Evolutionary conservation across 1,139 yeast species (phyloP).

Genomic region (Geotrichum cucujoidarum): DNA sequence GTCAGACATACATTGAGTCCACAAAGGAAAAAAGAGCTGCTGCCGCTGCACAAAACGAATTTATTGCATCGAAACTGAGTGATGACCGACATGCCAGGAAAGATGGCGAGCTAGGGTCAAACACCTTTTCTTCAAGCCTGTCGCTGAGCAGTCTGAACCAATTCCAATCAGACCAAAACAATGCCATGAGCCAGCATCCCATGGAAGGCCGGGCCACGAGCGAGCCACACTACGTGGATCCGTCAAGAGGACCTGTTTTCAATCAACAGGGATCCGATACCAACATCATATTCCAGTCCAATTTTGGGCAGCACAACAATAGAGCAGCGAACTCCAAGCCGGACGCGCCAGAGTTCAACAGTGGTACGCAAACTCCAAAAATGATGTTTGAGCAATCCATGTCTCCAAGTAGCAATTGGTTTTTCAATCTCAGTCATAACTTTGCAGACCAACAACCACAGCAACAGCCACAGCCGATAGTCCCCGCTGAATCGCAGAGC

Average conservation of each 20-base stretch:
- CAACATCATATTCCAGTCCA: neutral
- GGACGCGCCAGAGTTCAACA: neutral
- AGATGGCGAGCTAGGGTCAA: too few species aligned
- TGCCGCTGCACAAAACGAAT: conserved; percentile 4
- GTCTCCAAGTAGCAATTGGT: conserved; percentile 9
- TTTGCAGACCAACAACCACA: conserved; percentile 7
- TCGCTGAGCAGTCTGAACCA: conserved; percentile 8
- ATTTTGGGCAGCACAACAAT: neutral
- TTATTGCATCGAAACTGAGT: conserved; percentile 16
- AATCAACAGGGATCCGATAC: neutral
- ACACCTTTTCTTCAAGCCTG: conserved; percentile 1
- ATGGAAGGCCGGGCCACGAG: too few species aligned
- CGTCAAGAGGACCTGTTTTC: neutral
- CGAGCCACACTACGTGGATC: neutral
- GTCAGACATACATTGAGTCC: conserved; percentile 27
- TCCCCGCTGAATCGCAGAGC: too few species aligned
- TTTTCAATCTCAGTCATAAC: conserved; percentile 2
- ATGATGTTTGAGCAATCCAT: conserved; percentile 7
- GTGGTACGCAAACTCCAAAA: conserved; percentile 2
- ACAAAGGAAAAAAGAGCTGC: conserved; percentile 20
- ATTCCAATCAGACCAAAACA: conserved; percentile 1
- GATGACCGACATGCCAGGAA: conserved; percentile 6
- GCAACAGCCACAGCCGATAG: too few species aligned
- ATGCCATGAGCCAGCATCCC: neutral
- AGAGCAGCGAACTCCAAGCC: neutral